Conservation (phyloP, 495 filamentous ascomycete species). For the Xylaria acuta region DNA sequence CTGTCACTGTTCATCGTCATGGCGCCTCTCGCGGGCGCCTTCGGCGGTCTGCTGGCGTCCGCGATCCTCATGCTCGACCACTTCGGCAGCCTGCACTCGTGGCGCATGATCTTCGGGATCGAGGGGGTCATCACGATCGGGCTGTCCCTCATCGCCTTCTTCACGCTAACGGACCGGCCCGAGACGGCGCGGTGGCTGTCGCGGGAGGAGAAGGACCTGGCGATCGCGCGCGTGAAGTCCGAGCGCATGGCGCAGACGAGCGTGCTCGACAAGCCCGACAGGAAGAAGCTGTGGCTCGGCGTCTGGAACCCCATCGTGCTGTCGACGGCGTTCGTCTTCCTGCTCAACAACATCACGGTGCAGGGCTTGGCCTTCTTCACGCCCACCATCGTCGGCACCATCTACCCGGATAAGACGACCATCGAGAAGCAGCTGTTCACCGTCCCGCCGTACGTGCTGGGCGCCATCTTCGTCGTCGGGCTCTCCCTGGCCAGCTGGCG, state of each 20-base stretch:
- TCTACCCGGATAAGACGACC: slow-evolving; percentile 64
- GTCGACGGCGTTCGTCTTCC: slow-evolving; percentile 68
- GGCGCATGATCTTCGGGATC: slow-evolving; percentile 73
- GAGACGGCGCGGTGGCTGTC: slow-evolving; percentile 66
- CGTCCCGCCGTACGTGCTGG: slow-evolving; percentile 74
- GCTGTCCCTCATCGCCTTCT: slow-evolving; percentile 56
- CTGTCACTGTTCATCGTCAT: slow-evolving; percentile 77
- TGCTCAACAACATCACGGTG: slow-evolving; percentile 76
- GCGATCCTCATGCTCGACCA: slow-evolving; percentile 61
- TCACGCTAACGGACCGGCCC: slow-evolving; percentile 66
- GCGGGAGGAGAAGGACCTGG: slow-evolving; percentile 59
- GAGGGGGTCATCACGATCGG: slow-evolving; percentile 68
- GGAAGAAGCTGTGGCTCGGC: slow-evolving; percentile 65
- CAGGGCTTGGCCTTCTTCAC: slow-evolving; percentile 78
- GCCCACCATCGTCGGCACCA: slow-evolving; percentile 72
- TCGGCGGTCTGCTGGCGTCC: slow-evolving; percentile 72
- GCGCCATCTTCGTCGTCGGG: slow-evolving; percentile 68
- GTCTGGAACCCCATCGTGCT: slow-evolving; percentile 69
- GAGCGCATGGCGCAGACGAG: slow-evolving; percentile 70
- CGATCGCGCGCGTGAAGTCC: slow-evolving; percentile 63
- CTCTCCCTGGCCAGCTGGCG: slow-evolving; percentile 67
- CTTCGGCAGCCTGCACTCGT: slow-evolving; percentile 56
- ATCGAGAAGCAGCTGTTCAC: slow-evolving; percentile 70
- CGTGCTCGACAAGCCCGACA: slow-evolving; percentile 69
- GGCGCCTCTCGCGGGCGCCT: slow-evolving; percentile 72